A percentile compares a stretch with the other conserved stretches of the same genome.
Conservation (phyloP, 1,139 yeast species). For the Scheffersomyces insectosa region DNA sequence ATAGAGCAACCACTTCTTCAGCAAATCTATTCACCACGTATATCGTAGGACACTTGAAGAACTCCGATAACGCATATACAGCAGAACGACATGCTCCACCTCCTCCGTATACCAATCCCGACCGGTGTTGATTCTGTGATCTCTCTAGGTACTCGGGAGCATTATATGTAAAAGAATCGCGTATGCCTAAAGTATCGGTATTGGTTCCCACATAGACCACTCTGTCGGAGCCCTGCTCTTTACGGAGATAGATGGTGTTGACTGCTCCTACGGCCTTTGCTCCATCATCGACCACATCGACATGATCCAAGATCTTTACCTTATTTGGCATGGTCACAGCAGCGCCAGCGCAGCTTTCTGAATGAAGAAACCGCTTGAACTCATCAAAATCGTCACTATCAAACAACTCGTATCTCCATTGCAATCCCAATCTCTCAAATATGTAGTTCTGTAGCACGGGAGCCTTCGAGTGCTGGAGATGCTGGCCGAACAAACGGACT, state of each 20-base stretch:
- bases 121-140: constrained; percentile 6
- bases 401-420: constrained; percentile 18
- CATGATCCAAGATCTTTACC: constrained; percentile 21
- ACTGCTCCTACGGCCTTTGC: constrained; percentile 30
- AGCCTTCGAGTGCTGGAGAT: constrained; percentile 18
- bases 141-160: constrained; percentile 8
- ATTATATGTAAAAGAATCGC: constrained; percentile 22
- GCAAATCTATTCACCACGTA: constrained; percentile 28
- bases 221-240: constrained; percentile 8
- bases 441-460: constrained; percentile 21
- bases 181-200: constrained; percentile 31
- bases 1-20: constrained; percentile 22
- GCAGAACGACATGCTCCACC: constrained; percentile 37
- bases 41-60: constrained; percentile 21
- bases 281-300: constrained; percentile 23
- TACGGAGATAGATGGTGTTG: constrained; percentile 28
- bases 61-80: constrained; percentile 25
- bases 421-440: constrained; percentile 15
- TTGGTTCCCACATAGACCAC: constrained; percentile 25
- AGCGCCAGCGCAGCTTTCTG: constrained; percentile 20
- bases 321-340: constrained; percentile 34
- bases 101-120: constrained; percentile 34
- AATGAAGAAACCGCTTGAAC: constrained; percentile 15
- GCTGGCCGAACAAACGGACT: constrained; percentile 16
- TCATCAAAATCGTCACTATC: constrained; percentile 17